Evolutionary conservation across 306 rosid species (phyloP).

Genomic region (Vigna nakashimae): DNA sequence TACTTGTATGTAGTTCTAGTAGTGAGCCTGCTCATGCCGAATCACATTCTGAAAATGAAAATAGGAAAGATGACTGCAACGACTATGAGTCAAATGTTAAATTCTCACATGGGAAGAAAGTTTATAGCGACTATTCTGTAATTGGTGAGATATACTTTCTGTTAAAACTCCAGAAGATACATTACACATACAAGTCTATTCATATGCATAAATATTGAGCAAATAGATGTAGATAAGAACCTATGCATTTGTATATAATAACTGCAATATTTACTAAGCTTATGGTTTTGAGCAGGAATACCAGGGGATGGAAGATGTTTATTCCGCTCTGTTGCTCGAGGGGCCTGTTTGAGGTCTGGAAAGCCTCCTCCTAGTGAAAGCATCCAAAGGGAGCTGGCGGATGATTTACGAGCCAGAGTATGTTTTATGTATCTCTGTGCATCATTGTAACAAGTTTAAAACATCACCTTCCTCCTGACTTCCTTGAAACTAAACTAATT

Average conservation of each 20-base stretch:
- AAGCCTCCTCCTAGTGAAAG: slow-evolving; percentile 74
- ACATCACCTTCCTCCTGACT: neutral
- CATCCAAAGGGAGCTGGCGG: slow-evolving; percentile 79
- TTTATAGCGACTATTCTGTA: slow-evolving; percentile 80
- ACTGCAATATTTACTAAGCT: slow-evolving; percentile 37
- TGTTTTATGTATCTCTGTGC: slow-evolving; percentile 40
- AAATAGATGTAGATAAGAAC: slow-evolving; percentile 6
- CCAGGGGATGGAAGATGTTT: slow-evolving; percentile 98
- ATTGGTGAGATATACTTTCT: slow-evolving; percentile 67
- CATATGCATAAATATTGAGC: neutral
- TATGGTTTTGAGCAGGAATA: slow-evolving; percentile 66
- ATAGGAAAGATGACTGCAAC: slow-evolving; percentile 49
- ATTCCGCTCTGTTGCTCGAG: slow-evolving; percentile 91
- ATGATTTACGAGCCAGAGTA: slow-evolving; percentile 75
- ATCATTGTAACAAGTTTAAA: slow-evolving; percentile 20
- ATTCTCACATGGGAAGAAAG: slow-evolving; percentile 75
- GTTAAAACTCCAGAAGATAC: neutral
- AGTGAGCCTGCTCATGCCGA: slow-evolving; percentile 70
- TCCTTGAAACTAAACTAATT: slow-evolving; percentile 4
- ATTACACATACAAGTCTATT: slow-evolving; percentile 8
- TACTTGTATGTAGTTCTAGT: slow-evolving; percentile 66
- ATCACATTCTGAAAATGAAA: slow-evolving; percentile 49
- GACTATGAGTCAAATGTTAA: slow-evolving; percentile 49
- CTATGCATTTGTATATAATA: neutral
- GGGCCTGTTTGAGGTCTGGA: slow-evolving; percentile 82